A percentile compares a stretch with the other conserved stretches of the same genome.
Conservation (phyloP, 2,329 filamentous ascomycete species). For the Colletotrichum filicis region DNA sequence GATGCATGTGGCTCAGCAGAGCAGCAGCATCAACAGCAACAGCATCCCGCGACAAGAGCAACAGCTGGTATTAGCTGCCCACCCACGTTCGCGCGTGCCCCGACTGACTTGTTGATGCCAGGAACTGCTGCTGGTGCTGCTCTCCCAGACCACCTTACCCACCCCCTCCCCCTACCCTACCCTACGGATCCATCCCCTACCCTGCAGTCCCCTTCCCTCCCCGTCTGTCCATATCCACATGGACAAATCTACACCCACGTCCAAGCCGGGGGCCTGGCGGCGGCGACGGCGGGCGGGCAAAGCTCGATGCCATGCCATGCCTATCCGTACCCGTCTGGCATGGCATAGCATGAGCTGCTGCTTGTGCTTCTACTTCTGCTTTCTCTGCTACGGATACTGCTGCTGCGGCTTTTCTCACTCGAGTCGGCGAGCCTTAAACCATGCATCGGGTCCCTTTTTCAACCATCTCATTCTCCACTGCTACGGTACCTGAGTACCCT, state of each 20-base stretch:
- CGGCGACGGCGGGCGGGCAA: neutral
- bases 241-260: neutral
- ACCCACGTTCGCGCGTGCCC: constrained; percentile 11
- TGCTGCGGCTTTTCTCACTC: constrained; percentile 47
- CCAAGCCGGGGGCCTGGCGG: constrained; percentile 7
- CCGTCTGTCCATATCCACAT: constrained; percentile 7
- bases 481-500: constrained; percentile 33
- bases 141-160: neutral
- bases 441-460: constrained; percentile 43
- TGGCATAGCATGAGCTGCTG: constrained; percentile 44
- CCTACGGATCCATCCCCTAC: neutral
- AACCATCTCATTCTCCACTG: constrained; percentile 46
- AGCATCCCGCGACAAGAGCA: constrained; percentile 6
- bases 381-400: constrained; percentile 46
- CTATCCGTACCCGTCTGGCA: constrained; percentile 38
- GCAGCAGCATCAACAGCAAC: neutral
- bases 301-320: constrained; percentile 29
- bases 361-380: constrained; percentile 48
- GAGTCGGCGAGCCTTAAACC: constrained; percentile 47
- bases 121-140: neutral
- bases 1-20: constrained; percentile 52
- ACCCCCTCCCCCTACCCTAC: neutral
- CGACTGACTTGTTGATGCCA: neutral
- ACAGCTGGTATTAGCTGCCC: constrained; percentile 1
- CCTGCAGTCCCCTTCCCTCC: neutral